Evolutionary conservation across 768 basidiomycete species (phyloP), one percentile per base, ranked within the genome.

Genomic region (Gautieria morchelliformis): DNA sequence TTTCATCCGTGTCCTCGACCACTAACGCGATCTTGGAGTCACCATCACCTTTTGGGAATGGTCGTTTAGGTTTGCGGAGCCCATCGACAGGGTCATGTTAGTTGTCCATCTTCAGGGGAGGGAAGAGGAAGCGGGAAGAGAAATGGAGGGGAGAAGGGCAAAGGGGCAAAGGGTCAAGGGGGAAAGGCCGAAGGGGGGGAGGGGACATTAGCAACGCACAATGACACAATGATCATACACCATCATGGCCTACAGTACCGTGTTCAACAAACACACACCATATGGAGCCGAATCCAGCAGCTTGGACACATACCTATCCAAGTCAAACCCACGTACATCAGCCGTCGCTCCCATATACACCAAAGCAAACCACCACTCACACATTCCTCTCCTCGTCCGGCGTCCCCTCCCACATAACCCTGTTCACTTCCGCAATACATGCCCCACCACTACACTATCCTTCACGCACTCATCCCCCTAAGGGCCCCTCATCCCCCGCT

Each of bases 11-110:
- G 64, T 99, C 95, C 69, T 98, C 94, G 32, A 96, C 85, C 19
- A 97, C 83, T 8, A 96, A 71, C 7, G 89, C 90, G 61, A 97
- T 95, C 71, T 98, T 95, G 1, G 92, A 95, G 69, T 95, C 93
- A 33, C 91, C 92, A 62, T 95, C 87, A 24, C 94, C 83, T 79
- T 85, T 70, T 91, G 89, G 55, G 83, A 86, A 14, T 91, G 83
- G 64, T 94, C 92, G 60, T 94, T 94, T 62, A 94, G 67, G 68
- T 97, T 98, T 15, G 95, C 93, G 42, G 89, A 93, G 35, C 95
- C 94, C 78, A 93, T 88, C 89, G 90, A 52, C 33, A n/a, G 20
- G 51, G 51, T 3, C 3, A 27, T 27, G 27, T 27, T 27, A 27
- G 27, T 27, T 2, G 27, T 27, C 2, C 27, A 27, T 27, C 27